Base-by-base conservation (phyloP, 1,139 yeast genomes). In the Kodamaea sp. region DNA sequence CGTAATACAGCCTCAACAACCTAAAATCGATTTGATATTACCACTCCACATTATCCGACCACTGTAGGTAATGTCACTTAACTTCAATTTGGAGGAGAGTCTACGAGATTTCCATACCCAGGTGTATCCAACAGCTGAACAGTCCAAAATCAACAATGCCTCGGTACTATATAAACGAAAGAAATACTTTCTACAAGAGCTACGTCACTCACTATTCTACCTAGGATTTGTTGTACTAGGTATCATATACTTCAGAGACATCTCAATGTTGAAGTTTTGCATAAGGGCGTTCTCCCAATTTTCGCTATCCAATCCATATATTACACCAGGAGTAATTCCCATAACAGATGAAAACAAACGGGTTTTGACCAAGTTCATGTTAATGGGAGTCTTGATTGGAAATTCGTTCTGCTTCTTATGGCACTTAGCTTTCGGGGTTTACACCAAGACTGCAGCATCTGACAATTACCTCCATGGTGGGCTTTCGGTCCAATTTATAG, bases 401-500 rank as follows among this genome's bases (percentile, higher is more conserved):
- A 68, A 67, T 36, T 33, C 45, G 1, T 38, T 60, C 21, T 61
- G 66, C 33, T 24, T 55, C 4, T 8, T 54, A 1, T 39, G 41
- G 15, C 75, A 69, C 46, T 32, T 63, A 28, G 13, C 65, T 3
- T 57, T 58, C 38, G 70, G 70, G 3, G 48, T 44, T 3, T 55
- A 55, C 34, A 39, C 24, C 4, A 34, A 34, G n/a, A 37, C 51
- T 19, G 43, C 43, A 6, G 29, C 46, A 10, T 23, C 45, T 3
- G 59, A 51, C 15, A 47, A 47, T 2, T 53, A 44, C 29, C 48
- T 65, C 10, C 59, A 66, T 38, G 75, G 75, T 0, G 60, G 70
- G 2, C 27, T 65, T 29, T 49, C 70, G 2, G 42, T 70, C 4
- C 70, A 67, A 39, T 69, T 70, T 39, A 66, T 70, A 12, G 76